Base-by-base conservation (phyloP, 106 monocot species). In the Chionographis japonica region DNA sequence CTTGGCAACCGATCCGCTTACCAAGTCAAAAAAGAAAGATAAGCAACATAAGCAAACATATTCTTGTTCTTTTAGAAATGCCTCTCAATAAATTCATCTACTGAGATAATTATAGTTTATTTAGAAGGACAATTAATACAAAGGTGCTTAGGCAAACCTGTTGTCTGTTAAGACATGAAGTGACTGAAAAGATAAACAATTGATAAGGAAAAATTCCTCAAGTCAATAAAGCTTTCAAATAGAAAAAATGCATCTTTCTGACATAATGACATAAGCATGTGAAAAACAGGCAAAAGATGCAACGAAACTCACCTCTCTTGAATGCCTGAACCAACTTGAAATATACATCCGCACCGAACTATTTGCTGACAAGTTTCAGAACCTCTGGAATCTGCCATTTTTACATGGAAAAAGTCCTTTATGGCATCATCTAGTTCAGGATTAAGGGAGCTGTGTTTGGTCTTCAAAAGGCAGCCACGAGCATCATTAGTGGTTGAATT, bases 321-420 rank as follows among this genome's bases (percentile, higher is more conserved):
- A 56, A 71, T 74, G 58, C 40, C 52, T 36, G 81, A 56, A 66
- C 68, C 75, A 75, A 74, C 55, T 59, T 81, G 71, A 68, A 72
- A 66, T 68, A 83, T 58, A 61, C 80, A 88, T 62, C 57, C 79
- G 81, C 88, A 92, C 52, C 49, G 62, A 65, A 79, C 66, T 36
- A 79, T 53, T 52, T 76, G 58, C 54, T 80, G 63, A 76, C 78
- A 83, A 49, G 69, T 88, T 73, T 88, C 85, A 62, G 66, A 80
- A 67, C 58, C 50, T n/a, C 67, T 40, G n/a, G 54, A 60, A 68
- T 78, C 77, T 20, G 72, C 85, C 62, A 92, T 70, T 10, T 80
- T 74, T 12, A 38, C 17, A 52, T 78, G 42, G 73, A 88, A 82
- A 56, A 83, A 76, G 17, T 74, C 55, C 60, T 65, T 71, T 54